These are phyloP conservation scores for Phytophthora sansomeana DNA, from an alignment of 352 stramenopile species.

Conservation along the genomic window DNA sequence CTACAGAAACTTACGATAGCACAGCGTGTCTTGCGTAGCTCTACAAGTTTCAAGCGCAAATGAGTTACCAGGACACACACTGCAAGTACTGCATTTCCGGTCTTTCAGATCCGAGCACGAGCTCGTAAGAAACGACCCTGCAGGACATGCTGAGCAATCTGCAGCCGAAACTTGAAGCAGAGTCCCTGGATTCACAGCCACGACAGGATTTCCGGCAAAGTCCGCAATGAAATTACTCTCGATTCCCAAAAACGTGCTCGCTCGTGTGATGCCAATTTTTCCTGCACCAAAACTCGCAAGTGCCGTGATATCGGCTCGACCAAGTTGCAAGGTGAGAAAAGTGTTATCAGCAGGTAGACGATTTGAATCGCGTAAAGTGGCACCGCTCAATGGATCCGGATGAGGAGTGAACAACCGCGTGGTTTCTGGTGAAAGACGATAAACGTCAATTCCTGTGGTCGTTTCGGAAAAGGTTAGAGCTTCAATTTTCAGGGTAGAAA, in stretches of 20 bases:
- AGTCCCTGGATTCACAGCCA: slow-evolving; percentile 21
- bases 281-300: slow-evolving; percentile 52
- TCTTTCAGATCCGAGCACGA: slow-evolving; percentile 72
- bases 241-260: slow-evolving; percentile 64
- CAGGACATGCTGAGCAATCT: slow-evolving; percentile 64
- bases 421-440: slow-evolving; percentile 45
- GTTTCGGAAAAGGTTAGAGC: slow-evolving; percentile 57
- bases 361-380: slow-evolving; percentile 50
- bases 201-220: slow-evolving; percentile 55
- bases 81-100: slow-evolving; percentile 63
- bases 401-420: slow-evolving; percentile 56
- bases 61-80: slow-evolving; percentile 65
- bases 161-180: slow-evolving; percentile 49
- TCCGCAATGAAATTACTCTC: slow-evolving; percentile 49
- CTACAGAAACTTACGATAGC: slow-evolving; percentile 61
- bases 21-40: slow-evolving; percentile 62
- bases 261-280: slow-evolving; percentile 51
- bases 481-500: slow-evolving; percentile 39
- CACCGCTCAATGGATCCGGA: slow-evolving; percentile 57
- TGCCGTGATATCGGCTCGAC: slow-evolving; percentile 42
- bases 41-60: slow-evolving; percentile 61
- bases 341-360: slow-evolving; percentile 65
- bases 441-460: slow-evolving; percentile 36
- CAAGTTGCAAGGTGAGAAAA: slow-evolving; percentile 67
- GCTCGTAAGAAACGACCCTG: slow-evolving; percentile 47